Conservation (phyloP, 139 green algal species). For the Tetraselmis striata region DNA sequence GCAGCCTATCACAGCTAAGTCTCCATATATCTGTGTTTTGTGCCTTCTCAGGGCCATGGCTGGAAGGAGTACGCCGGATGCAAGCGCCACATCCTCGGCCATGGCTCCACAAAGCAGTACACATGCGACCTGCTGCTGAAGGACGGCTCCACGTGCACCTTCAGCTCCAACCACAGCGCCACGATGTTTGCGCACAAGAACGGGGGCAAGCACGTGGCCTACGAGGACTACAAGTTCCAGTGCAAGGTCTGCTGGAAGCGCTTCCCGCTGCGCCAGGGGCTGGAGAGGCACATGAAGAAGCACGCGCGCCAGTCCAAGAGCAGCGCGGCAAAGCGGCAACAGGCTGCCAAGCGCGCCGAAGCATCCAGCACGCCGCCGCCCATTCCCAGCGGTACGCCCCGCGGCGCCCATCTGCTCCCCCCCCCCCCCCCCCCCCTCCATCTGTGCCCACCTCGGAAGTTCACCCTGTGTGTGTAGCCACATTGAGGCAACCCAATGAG, state of each 20-base stretch:
- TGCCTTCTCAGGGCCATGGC: background rate
- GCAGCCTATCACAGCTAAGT: background rate
- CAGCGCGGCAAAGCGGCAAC: too few relatives aligned
- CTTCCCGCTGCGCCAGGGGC: slow-evolving; percentile 2
- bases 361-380: background rate
- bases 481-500: too few relatives aligned
- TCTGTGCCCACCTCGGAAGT: background rate
- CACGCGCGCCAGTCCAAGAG: background rate
- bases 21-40: background rate
- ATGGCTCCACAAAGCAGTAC: background rate
- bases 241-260: background rate
- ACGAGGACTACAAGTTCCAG: slow-evolving; percentile 3
- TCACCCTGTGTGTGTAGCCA: too few relatives aligned
- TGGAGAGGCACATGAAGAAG: slow-evolving; percentile 1
- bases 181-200: slow-evolving; percentile 1
- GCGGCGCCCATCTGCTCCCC: background rate
- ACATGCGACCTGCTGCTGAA: background rate
- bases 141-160: background rate
- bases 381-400: background rate
- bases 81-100: slow-evolving; percentile 1
- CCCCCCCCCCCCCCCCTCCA: background rate
- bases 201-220: slow-evolving; percentile 1
- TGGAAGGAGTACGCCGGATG: background rate
- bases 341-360: background rate
- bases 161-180: slow-evolving; percentile 3